These are phyloP conservation scores for Trichoderma erinaceum DNA, from an alignment of 495 filamentous ascomycete genomes.

Conservation along the genomic window DNA sequence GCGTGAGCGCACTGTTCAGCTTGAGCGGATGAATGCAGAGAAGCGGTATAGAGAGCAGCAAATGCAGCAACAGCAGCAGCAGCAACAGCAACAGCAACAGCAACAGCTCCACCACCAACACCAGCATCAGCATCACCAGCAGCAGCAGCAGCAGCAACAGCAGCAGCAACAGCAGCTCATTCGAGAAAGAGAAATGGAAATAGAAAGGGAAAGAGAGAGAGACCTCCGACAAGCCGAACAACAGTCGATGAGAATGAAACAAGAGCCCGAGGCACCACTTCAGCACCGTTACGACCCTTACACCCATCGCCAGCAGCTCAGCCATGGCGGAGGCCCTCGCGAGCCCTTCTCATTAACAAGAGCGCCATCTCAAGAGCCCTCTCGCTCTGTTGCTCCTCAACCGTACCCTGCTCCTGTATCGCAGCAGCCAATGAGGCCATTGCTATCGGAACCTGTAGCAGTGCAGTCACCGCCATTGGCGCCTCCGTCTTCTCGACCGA, in stretches of 20 bases:
- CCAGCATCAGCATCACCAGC: slow-evolving; percentile 16
- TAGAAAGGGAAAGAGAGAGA: slow-evolving; percentile 25
- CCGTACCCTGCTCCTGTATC: slow-evolving; percentile 27
- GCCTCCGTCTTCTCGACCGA: slow-evolving; percentile 12
- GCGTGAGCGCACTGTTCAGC: slow-evolving; percentile 2
- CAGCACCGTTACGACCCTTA: slow-evolving; percentile 30
- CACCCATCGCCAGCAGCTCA: slow-evolving; percentile 24
- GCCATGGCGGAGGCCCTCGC: slow-evolving; percentile 24
- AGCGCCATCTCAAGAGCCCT: slow-evolving; percentile 32
- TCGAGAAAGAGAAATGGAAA: slow-evolving; percentile 15
- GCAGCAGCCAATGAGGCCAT: slow-evolving; percentile 29
- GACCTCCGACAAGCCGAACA: slow-evolving; percentile 25
- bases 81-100: slow-evolving; percentile 12
- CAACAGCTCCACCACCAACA: slow-evolving; percentile 12
- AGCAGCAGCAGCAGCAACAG: slow-evolving; percentile 18
- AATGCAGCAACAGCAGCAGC: slow-evolving; percentile 17
- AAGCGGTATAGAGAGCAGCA: slow-evolving; percentile 3
- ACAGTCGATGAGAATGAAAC: slow-evolving; percentile 36
- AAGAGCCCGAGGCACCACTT: slow-evolving; percentile 36
- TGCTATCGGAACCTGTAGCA: slow-evolving; percentile 29
- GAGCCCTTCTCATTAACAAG: slow-evolving; percentile 36
- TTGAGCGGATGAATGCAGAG: slow-evolving; percentile 6
- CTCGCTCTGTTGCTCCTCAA: slow-evolving; percentile 32
- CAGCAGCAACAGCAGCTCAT: slow-evolving; percentile 19
- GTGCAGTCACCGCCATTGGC: slow-evolving; percentile 15